phyloP scores from a whole-genome alignment of 176 grass and related monocot genomes.

The Lolium perenne region DNA sequence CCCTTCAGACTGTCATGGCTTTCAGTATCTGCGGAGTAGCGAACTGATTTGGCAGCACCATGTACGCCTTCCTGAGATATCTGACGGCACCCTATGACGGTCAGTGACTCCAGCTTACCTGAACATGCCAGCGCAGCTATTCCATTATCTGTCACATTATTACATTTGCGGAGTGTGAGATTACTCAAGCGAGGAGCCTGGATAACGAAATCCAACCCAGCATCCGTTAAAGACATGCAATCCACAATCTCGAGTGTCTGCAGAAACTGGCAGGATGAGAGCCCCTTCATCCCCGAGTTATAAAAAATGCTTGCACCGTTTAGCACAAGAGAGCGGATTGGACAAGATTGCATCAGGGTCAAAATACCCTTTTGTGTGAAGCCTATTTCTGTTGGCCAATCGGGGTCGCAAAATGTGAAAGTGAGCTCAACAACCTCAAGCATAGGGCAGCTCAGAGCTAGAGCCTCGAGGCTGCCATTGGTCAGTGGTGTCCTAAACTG shows the following conservation, averaged over 20 bases:
- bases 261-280: slow-evolving; percentile 47
- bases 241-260: slow-evolving; percentile 62
- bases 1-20: neutral
- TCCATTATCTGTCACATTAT: slow-evolving; percentile 46
- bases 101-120: slow-evolving; percentile 54
- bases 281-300: slow-evolving; percentile 51
- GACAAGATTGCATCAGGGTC: slow-evolving; percentile 53
- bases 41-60: slow-evolving; percentile 46
- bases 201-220: slow-evolving; percentile 42
- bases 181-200: slow-evolving; percentile 40
- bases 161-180: slow-evolving; percentile 57
- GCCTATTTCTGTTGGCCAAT: slow-evolving; percentile 28
- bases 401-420: slow-evolving; percentile 37
- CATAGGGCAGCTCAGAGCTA: slow-evolving; percentile 54
- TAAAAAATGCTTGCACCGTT: slow-evolving; percentile 53
- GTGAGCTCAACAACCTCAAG: slow-evolving; percentile 66
- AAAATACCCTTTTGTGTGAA: slow-evolving; percentile 59
- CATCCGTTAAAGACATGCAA: slow-evolving; percentile 47
- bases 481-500: slow-evolving; percentile 43
- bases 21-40: slow-evolving; percentile 3
- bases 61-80: slow-evolving; percentile 56
- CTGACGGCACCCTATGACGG: slow-evolving; percentile 41
- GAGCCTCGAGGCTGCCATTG: slow-evolving; percentile 57
- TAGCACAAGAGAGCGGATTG: slow-evolving; percentile 55
- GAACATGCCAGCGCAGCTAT: slow-evolving; percentile 39